phyloP scores from a whole-genome alignment of 176 grass and related monocot species.

The Eragrostis nindensis region DNA sequence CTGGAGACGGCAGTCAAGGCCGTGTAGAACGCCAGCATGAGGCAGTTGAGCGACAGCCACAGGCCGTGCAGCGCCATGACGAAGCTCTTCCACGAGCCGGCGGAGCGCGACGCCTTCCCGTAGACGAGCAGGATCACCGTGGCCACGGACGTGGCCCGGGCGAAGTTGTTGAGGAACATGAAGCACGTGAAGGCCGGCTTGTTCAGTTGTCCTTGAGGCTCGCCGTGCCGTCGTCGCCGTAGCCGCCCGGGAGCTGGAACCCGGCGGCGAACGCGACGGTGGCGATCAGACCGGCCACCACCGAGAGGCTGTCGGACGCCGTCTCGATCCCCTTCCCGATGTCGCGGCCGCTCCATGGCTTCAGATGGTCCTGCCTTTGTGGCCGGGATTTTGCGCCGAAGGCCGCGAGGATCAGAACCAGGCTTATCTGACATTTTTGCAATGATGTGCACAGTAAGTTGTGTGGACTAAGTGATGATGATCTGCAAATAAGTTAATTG shows the following conservation, averaged over 20 bases:
- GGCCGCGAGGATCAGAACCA: not conserved
- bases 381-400: not conserved
- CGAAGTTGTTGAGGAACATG: not conserved
- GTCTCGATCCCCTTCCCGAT: not conserved
- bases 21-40: conserved; percentile 24
- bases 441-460: too few species aligned
- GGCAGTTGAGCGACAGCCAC: not conserved
- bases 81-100: conserved; percentile 14
- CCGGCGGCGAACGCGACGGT: conserved; percentile 12
- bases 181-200: not conserved
- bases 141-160: not conserved
- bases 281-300: conserved; percentile 24
- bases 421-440: not conserved
- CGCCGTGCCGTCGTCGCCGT: not conserved
- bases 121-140: conserved; percentile 18
- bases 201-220: not conserved
- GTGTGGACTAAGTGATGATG: too few species aligned
- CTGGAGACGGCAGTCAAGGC: not conserved
- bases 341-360: not conserved
- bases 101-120: not conserved
- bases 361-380: conserved; percentile 17
- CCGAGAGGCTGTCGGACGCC: not conserved
- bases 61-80: not conserved
- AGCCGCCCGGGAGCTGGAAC: not conserved
- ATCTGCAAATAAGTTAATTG: too few species aligned